These are phyloP conservation scores for Paramecium biaurelia DNA, from an alignment of 73 alveolate species.

Conservation along the genomic window DNA sequence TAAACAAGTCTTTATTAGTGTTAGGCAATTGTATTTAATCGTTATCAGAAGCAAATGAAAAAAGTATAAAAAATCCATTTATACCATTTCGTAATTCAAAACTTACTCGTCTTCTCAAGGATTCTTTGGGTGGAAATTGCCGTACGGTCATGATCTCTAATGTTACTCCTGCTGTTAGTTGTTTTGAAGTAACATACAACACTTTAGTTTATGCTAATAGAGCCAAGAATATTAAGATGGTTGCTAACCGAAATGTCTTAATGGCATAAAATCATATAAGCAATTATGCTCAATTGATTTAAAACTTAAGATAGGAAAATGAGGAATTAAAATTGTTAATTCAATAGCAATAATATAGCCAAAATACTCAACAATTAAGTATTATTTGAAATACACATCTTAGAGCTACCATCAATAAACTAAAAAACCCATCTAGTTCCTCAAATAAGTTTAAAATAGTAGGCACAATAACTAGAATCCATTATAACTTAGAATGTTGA, in stretches of 20 bases:
- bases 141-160: conserved; percentile 99
- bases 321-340: conserved; percentile 39
- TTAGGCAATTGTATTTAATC: conserved; percentile 99
- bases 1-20: conserved; percentile 93
- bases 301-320: conserved; percentile 83
- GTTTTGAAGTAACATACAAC: conserved; percentile 98
- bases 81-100: conserved; percentile 99
- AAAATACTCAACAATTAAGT: background rate
- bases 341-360: background rate
- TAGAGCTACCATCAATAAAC: background rate
- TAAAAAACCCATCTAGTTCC: background rate
- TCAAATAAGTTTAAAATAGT: background rate
- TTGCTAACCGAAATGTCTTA: conserved; percentile 88
- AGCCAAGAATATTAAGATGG: conserved; percentile 98
- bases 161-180: conserved; percentile 87
- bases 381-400: background rate
- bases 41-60: conserved; percentile 88
- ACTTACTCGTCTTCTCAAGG: conserved; percentile 97
- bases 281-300: conserved; percentile 94
- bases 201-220: conserved; percentile 99
- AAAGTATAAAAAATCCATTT: conserved; percentile 74
- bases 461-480: background rate
- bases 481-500: background rate
- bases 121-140: conserved; percentile 99
- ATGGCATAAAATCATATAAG: conserved; percentile 96